Percentiles rank a stretch among this genome's conserved stretches.
Evolutionary conservation across 768 basidiomycete species (phyloP).

Genomic region (Mycena venus): DNA sequence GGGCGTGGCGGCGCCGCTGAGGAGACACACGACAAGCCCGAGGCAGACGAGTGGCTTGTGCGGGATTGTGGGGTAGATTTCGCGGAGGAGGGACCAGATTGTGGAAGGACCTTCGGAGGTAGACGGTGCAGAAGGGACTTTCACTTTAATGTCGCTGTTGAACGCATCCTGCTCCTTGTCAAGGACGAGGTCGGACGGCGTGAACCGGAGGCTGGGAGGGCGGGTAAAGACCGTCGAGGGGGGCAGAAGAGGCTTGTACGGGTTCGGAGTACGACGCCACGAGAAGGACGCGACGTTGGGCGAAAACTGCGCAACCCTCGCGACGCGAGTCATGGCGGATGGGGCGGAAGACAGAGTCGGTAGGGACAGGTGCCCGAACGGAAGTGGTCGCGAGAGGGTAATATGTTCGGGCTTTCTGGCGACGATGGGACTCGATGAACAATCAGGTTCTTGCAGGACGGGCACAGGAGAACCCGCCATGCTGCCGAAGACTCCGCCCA

Average conservation of each 20-base stretch:
- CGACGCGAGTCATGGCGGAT: constrained; percentile 26
- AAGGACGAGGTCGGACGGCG: constrained; percentile 63
- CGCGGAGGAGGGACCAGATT: constrained; percentile 63
- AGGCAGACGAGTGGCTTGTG: constrained; percentile 76
- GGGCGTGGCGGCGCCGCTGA: constrained; percentile 89
- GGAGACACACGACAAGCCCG: constrained; percentile 77
- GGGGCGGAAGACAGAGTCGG: constrained; percentile 16
- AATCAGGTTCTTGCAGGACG: background rate
- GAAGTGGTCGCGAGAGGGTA: constrained; percentile 5
- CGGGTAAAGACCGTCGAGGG: constrained; percentile 50
- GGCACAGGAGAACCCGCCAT: constrained; percentile 3
- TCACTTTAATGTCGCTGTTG: constrained; percentile 42
- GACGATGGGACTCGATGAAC: background rate
- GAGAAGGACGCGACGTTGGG: constrained; percentile 17
- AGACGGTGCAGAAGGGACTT: constrained; percentile 16
- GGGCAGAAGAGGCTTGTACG: constrained; percentile 33
- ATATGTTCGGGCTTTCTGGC: background rate
- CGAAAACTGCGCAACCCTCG: constrained; percentile 26
- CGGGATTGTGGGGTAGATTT: constrained; percentile 80
- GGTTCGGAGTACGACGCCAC: constrained; percentile 32
- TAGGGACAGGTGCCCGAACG: constrained; percentile 24
- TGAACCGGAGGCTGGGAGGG: constrained; percentile 75
- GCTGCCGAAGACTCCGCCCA: constrained; percentile 21
- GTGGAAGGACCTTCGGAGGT: constrained; percentile 37
- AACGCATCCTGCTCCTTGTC: constrained; percentile 38